Base-by-base conservation (phyloP, 768 basidiomycete species). In the Lentinus brumalis region DNA sequence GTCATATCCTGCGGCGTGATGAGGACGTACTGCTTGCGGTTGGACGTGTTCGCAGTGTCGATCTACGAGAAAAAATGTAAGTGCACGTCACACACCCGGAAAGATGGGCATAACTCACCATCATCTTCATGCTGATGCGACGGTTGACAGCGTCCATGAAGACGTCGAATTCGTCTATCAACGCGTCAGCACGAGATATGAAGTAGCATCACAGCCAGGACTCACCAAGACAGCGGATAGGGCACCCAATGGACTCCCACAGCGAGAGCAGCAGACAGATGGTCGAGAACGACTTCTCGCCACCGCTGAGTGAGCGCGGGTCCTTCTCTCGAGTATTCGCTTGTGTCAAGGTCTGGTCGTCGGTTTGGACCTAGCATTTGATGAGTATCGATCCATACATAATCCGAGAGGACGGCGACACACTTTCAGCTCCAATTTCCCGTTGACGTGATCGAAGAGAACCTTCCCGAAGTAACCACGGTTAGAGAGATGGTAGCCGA, bases 1-100 rank as follows among this genome's bases (percentile, higher is more conserved):
- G 84, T 84, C 91, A 94, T 93, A 66, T 92, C 91, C 67, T 93
- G 92, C n/a, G 96, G 96, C 1, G 96, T 97, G 71, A 98, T 98
- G 47, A 98, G 81, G 54, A 98, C 86, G 70, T 94, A 96, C 73
- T 98, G 96, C 68, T 92, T 94, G 75, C 87, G 86, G 73, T 94
- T 87, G 7, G 89, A 90, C 9, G 85, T 81, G 67, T 91, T 93
- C 8, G 96, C 96, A 2, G 91, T 92, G 30, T 95, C 93, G 64
- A 96, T 91, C 92, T 93, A 59, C 14, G 42, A 18, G 8, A 21
- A 3, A 45, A 12, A 21, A 45, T 14, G 5, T 7, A 6, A 29
- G 18, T 10, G n/a, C 7, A 51, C 41, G 53, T 41, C 10, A 30
- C 4, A 41, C 4, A 10, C 39, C 12, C 6, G 18, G 56, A 47